Evolutionary conservation across 2,329 filamentous ascomycete genomes (phyloP).

Genomic region (Magnaporthiopsis poae): DNA sequence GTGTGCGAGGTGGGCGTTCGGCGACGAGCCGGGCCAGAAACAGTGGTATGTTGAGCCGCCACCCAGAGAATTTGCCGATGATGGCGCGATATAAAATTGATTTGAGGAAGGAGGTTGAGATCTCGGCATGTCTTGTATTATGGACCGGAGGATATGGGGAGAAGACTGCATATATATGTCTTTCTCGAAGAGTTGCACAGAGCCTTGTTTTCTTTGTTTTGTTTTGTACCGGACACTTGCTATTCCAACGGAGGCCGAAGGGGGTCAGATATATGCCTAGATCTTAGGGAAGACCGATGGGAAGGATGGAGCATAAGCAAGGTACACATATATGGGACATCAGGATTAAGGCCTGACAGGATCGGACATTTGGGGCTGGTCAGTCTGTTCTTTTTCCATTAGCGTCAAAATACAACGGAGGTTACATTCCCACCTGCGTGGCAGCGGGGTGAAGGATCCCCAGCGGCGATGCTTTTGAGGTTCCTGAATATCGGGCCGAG

Average conservation of each 20-base stretch:
- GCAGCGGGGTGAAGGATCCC: neutral
- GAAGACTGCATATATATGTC: neutral
- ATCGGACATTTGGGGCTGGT: neutral
- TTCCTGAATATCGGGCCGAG: neutral
- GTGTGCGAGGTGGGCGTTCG: conserved; percentile 3
- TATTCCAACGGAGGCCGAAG: neutral
- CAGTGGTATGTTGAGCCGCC: neutral
- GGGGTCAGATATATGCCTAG: neutral
- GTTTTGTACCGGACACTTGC: neutral
- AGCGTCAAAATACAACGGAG: neutral
- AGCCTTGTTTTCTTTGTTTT: neutral
- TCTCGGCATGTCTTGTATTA: neutral
- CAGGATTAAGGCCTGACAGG: neutral
- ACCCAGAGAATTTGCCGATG: neutral
- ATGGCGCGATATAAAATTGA: neutral
- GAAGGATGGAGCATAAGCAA: neutral
- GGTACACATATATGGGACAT: neutral
- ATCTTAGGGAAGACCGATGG: neutral
- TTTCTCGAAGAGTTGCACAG: neutral
- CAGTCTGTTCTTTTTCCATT: neutral
- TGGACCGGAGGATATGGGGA: too few relatives aligned
- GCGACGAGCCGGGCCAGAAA: neutral
- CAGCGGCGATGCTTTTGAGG: neutral
- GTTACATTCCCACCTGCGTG: neutral
- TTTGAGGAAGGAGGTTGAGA: neutral